These are phyloP conservation scores for Trametes versicolor DNA, from an alignment of 1,284 basidiomycete genomes.

Conservation along the genomic window DNA sequence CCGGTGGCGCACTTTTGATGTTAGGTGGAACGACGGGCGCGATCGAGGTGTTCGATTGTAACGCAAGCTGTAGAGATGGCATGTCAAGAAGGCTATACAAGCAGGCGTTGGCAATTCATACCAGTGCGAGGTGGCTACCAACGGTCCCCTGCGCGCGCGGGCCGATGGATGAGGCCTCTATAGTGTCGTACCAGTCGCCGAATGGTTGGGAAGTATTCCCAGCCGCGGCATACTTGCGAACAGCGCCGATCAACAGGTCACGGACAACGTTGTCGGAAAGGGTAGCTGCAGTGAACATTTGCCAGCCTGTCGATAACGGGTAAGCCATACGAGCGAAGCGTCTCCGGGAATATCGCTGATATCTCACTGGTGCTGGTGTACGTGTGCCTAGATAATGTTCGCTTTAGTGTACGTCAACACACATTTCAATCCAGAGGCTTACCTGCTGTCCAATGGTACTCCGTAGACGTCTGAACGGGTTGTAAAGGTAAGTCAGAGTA, in stretches of 20 bases:
- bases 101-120: conserved; percentile 24
- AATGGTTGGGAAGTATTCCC: conserved; percentile 61
- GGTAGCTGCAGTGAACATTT: conserved; percentile 68
- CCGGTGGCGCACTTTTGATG: not conserved
- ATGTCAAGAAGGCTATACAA: not conserved
- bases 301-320: conserved; percentile 59
- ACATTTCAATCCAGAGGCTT: conserved; percentile 12
- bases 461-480: conserved; percentile 57
- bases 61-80: not conserved
- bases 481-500: not conserved
- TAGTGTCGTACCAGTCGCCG: conserved; percentile 71
- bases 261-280: conserved; percentile 59
- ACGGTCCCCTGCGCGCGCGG: too few species aligned
- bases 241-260: conserved; percentile 63
- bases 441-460: conserved; percentile 70
- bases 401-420: conserved; percentile 3
- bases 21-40: not conserved
- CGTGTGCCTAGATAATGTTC: conserved; percentile 55
- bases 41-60: conserved; percentile 9
- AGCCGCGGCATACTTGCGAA: conserved; percentile 63
- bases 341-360: conserved; percentile 36
- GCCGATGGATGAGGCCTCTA: too few species aligned
- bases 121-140: conserved; percentile 63
- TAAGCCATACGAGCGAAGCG: not conserved
- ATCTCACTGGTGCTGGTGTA: conserved; percentile 73